Evolutionary conservation across 768 basidiomycete genomes (phyloP), one percentile per base, ranked within the genome.

Genomic region (Suillus subluteus): DNA sequence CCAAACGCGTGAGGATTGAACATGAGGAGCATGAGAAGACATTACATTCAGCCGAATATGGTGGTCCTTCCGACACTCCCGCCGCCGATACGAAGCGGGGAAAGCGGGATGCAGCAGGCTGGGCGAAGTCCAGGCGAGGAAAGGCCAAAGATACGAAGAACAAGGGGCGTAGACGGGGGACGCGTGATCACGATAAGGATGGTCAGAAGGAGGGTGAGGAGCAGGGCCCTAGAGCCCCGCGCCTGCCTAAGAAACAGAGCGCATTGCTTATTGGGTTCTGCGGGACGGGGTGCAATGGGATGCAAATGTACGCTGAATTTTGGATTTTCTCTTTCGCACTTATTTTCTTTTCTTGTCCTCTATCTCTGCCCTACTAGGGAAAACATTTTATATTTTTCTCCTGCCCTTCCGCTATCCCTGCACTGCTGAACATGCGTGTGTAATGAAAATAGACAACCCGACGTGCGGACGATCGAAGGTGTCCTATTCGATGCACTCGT

Each of bases 241-340:
- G 92, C 41, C 79, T 91, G 32, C 95, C 96, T 16, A 98, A 98
- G 79, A 85, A 90, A 72, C 90, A 90, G 80, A 90, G 90, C 48
- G 96, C 94, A 0, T 76, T 98, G 58, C 79, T 98, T 62, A 82
- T 98, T 35, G 96, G 96, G 3, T 98, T 95, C 72, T 95, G 94
- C 78, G 97, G 97, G 7, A 89, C 93, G 0, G 95, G 93, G 1
- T 98, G 90, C 76, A 91, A 86, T 72, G 97, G 97, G 30, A 98
- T 98, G 94, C 97, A 99, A 81, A 91, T 96, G 97, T 98, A 74
- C 74, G 95, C 84, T 44, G 6, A 40, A 40, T 64, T 40, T 21
- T 56, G 11, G 9, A 32, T 44, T 43, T 32, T 35, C 11, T 26
- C 30, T 62, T 63, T 9, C 18, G 11, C 4, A 41, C 21, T 32